These are phyloP conservation scores for Pseudopithomyces chartarum DNA, from an alignment of 2,329 filamentous ascomycete genomes.

Conservation along the genomic window DNA sequence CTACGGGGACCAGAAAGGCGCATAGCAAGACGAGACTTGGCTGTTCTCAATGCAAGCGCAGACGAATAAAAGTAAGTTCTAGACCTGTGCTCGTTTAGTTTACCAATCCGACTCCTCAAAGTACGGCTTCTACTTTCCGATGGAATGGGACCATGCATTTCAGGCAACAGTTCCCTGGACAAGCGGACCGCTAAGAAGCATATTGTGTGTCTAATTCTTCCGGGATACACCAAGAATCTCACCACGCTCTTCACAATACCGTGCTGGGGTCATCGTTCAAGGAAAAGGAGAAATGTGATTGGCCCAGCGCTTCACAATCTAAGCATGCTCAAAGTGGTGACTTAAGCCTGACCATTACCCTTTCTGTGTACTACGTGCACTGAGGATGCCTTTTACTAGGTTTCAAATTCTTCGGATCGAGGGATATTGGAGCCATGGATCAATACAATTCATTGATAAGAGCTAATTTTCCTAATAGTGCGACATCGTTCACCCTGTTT, in stretches of 20 bases:
- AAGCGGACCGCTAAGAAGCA: too few relatives aligned
- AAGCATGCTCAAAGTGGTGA: too few relatives aligned
- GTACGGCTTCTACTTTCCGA: background rate
- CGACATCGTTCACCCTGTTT: constrained; percentile 38
- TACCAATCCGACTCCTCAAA: background rate
- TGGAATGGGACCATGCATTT: background rate
- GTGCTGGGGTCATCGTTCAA: too few relatives aligned
- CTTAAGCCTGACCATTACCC: too few relatives aligned
- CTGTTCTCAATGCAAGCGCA: constrained; percentile 41
- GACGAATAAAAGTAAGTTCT: constrained; percentile 41
- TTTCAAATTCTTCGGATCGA: background rate
- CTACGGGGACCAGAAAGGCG: constrained; percentile 29
- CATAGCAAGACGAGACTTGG: constrained; percentile 44
- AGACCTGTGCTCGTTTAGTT: background rate
- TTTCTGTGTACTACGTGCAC: too few relatives aligned
- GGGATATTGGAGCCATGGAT: background rate
- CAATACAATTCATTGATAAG: background rate
- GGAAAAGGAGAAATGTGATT: too few relatives aligned
- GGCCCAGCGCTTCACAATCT: too few relatives aligned
- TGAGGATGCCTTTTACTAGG: background rate
- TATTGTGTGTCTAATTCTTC: too few relatives aligned
- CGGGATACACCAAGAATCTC: too few relatives aligned
- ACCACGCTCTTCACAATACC: too few relatives aligned
- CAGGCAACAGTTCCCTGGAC: background rate
- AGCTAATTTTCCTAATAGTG: constrained; percentile 33